Base-by-base conservation (phyloP, 352 stramenopile genomes). In the Globisporangium splendens region DNA sequence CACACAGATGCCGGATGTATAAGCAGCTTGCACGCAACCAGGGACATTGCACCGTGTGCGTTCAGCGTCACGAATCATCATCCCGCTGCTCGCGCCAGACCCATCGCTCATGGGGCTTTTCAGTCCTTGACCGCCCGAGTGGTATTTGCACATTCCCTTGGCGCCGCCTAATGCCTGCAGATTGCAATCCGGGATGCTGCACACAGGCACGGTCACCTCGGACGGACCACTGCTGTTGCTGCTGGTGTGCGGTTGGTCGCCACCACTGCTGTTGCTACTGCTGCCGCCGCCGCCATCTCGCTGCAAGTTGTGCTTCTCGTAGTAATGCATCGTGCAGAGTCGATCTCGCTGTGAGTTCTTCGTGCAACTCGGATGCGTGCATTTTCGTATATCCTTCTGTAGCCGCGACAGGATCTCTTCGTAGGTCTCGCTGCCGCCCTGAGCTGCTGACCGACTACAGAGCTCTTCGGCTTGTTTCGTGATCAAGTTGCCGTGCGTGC, bases 321-420 rank as follows among this genome's bases (percentile, higher is more conserved):
- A 88, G 55, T 89, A 92, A 54, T 95, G 85, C 38, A 86, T 78
- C 17, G 85, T 95, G 44, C 85, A 95, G 8, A 95, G 67, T 28
- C 85, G 78, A 68, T 95, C 85, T 43, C 85, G 77, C 60, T 95
- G 85, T 42, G 85, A 92, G 65, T 95, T 95, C 66, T 93, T 95
- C 35, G 81, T 88, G 50, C 85, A 95, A 15, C 71, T 87, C 8
- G 77, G 76, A 48, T 91, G 77, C 1, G 85, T 89, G 55, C 85
- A 95, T 11, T 73, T 78, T 15, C 83, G 77, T 20, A 95, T 79
- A 33, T 95, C 79, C 47, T 89, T 88, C 58, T 95, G 81, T 35
- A 95, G 68, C 15, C 70, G 63, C 44, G 59, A 60, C 22, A 95
- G 65, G 21, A 91, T 77, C n/a, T 89, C 79, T 42, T 93, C 81